Base-by-base conservation (phyloP, 805 yeast genomes). In the Debaryomyces hansenii region DNA sequence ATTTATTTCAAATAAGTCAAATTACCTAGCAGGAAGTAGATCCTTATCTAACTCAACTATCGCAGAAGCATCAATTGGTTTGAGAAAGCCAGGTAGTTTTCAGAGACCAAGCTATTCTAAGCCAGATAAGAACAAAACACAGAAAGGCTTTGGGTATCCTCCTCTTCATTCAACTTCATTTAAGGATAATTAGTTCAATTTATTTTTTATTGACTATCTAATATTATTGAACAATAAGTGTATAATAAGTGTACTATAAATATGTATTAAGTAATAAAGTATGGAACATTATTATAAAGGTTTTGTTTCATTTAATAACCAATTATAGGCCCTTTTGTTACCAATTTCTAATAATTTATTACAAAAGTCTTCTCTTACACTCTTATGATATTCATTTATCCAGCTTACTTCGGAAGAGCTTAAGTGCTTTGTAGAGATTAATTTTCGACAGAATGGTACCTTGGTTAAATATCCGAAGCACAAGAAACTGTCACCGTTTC, bases 221-320 rank as follows among this genome's bases (percentile, higher is more conserved):
- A 8, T 31, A 8, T 11, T 31, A 31, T 2, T 31, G 16, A 31
- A n/a, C 24, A 20, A 37, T 20, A 29, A 28, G 28, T 33, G 40
- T 24, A 44, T 18, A 7, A 35, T 33, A 9, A 34, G 37, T 41
- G 42, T 40, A 34, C 14, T 27, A 21, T 42, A 36, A 46, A 40
- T 14, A 16, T 32, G 11, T 24, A 10, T 24, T 20, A 27, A 16
- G 27, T 24, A 10, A 4, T 20, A 27, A 16, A 16, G 18, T 16
- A 16, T 16, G 18, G 18, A 16, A 16, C 4, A 16, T 16, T 16
- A 21, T 37, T 46, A 54, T 35, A 60, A 37, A 9, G 76, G 75
- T 39, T 56, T 59, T 4, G 90, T 83, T 64, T 90, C 95, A 50
- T 77, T 78, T 54, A 78, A 64, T 40, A 92, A 70, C 96, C 96